These are phyloP conservation scores for Candida incommunis DNA, from an alignment of 805 yeast genomes.

Conservation along the genomic window DNA sequence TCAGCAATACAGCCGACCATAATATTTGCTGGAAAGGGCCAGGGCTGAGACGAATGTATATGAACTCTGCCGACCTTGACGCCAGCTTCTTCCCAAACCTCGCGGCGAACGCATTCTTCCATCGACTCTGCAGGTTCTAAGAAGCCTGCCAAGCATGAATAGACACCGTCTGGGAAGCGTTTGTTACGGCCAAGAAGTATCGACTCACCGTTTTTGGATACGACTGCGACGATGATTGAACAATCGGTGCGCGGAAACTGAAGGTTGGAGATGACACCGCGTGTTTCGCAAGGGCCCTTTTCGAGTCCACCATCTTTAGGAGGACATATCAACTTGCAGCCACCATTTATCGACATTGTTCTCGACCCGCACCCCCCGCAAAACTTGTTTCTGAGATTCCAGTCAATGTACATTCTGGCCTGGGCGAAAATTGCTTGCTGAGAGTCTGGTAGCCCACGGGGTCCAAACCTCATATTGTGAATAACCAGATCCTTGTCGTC, in stretches of 20 bases:
- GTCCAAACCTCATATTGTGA: slow-evolving; percentile 8
- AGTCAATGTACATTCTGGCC: slow-evolving; percentile 72
- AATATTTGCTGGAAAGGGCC: slow-evolving; percentile 92
- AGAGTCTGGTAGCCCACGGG: slow-evolving; percentile 2
- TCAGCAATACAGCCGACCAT: slow-evolving; percentile 91
- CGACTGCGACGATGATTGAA: slow-evolving; percentile 68
- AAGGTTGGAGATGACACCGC: slow-evolving; percentile 48
- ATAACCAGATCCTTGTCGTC: slow-evolving; percentile 5
- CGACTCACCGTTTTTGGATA: slow-evolving; percentile 44
- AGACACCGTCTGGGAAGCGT: slow-evolving; percentile 49
- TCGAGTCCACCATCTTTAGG: slow-evolving; percentile 16
- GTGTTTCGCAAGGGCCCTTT: slow-evolving; percentile 21
- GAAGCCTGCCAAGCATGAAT: slow-evolving; percentile 85
- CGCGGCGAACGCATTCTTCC: slow-evolving; percentile 77
- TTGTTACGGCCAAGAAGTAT: slow-evolving; percentile 59
- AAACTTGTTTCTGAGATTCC: slow-evolving; percentile 58
- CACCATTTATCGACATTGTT: slow-evolving; percentile 28
- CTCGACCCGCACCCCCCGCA: slow-evolving; percentile 77
- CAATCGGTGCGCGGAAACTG: slow-evolving; percentile 90
- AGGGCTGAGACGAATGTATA: slow-evolving; percentile 72
- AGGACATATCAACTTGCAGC: slow-evolving; percentile 26
- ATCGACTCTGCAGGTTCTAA: slow-evolving; percentile 91
- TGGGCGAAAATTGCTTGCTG: slow-evolving; percentile 67
- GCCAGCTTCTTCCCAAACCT: slow-evolving; percentile 94
- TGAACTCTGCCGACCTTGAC: slow-evolving; percentile 43